Evolutionary conservation across 306 rosid genomes (phyloP), one percentile per base, ranked within the genome.

Genomic region (Vigna trinervia): DNA sequence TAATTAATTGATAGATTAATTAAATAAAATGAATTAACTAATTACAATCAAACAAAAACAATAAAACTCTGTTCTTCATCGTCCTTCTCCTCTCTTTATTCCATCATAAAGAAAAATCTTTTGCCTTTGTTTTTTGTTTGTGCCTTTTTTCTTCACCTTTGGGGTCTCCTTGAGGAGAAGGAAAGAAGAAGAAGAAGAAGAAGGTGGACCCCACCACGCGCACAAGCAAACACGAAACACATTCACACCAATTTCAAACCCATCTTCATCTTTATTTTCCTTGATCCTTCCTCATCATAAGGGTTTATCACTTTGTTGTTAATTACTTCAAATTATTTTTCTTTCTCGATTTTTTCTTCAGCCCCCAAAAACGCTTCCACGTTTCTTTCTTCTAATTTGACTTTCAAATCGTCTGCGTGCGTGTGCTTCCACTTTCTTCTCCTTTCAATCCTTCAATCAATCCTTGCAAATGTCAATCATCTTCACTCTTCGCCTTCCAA

Each of bases 381-480:
- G 69, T 62, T 71, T 77, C 76, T 88, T 82, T 77, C 80, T 86
- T 82, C 63, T 6, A 73, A 6, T 85, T 90, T 91, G 96, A 90
- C 97, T 91, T 90, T 84, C 39, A 45, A 76, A 72, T 88, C 80
- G 84, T 92, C 79, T 80, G 80, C 84, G 43, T 41, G 45, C 58
- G 80, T 83, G 45, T 12, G 11, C 61, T 71, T 12, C 56, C 50
- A 8, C 56, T 15, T 1, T 0, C 47, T 8, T 8, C 4, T 28
- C 22, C 26, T 38, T 14, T 17, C 51, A 38, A 26, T 41, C 58
- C 41, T 5, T 43, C 6, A 2, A 41, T 6, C n/a, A 34, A 19
- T 41, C 39, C 17, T 12, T 67, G 45, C 53, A 56, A 46, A n/a
- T 76, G 45, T 80, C 82, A 77, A 83, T 77, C 70, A 81, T 81